Base-by-base conservation (phyloP, 73 alveolate genomes). In the Effrenium voratum region DNA sequence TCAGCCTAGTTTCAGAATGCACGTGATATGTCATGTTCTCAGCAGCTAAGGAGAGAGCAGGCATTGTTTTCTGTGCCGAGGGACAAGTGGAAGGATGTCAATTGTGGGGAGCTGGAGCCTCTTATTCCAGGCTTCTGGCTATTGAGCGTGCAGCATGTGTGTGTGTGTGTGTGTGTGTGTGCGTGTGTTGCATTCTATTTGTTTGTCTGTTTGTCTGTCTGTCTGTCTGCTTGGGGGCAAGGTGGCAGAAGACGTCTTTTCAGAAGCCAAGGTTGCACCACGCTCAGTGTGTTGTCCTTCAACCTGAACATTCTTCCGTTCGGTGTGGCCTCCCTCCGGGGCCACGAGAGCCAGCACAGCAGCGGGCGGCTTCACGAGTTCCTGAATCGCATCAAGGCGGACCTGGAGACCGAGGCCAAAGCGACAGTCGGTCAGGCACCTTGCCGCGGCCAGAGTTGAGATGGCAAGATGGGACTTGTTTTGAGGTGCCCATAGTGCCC, bases 341-440 rank as follows among this genome's bases (percentile, higher is more conserved):
- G 96, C 75, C 86, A 68, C 44, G 96, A 90, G 86, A 90, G 96
- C 55, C 86, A 66, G 52, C 96, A 90, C 86, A 90, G 96, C 96
- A 90, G 96, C 46, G 96, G 75, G 3, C 47, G 96, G 96, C 86
- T 90, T 30, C 87, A 70, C 52, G 52, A n/a, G 22, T 90, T 90
- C 41, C 86, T 90, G n/a, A 73, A 73, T 41, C 32, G 36, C 26
- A 75, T 90, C 57, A 76, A 79, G 49, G 57, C 22, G 16, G 96
- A 90, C 50, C 73, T 90, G 52, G 87, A 90, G 49, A 86, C 96
- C 2, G 76, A 81, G 44, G 46, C 63, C 30, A 5, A 8, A 66
- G 40, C n/a, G n/a, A n/a, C n/a, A n/a, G n/a, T n/a, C n/a, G n/a
- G n/a, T n/a, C n/a, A n/a, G n/a, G n/a, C n/a, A n/a, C n/a, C n/a